Percentiles rank a stretch among this genome's conserved stretches.
Evolutionary conservation across 192 early-diverging fungal genomes (phyloP).

Genomic region (Chytriomyces confervae): DNA sequence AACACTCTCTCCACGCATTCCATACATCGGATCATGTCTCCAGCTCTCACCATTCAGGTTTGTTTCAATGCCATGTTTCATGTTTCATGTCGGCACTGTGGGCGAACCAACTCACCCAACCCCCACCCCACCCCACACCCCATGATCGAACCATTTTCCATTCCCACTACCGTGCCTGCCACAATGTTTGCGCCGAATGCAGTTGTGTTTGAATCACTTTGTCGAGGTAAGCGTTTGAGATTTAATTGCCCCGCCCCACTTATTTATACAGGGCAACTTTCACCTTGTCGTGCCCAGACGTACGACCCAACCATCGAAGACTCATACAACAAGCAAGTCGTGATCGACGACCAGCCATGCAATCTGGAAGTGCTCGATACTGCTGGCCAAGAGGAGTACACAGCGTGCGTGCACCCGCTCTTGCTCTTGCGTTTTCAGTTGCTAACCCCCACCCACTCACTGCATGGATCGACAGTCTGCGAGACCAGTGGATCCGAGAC

Average conservation of each 20-base stretch:
- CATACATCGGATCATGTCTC: neutral
- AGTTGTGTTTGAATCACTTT: slow-evolving; percentile 60
- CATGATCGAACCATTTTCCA: neutral
- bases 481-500: slow-evolving; percentile 96
- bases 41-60: slow-evolving; percentile 54
- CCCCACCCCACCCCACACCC: too few species aligned
- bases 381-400: slow-evolving; percentile 95
- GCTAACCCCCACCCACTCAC: neutral
- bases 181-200: neutral
- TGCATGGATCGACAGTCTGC: slow-evolving; percentile 51
- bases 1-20: neutral
- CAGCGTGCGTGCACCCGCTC: slow-evolving; percentile 52
- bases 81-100: neutral
- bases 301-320: slow-evolving; percentile 99
- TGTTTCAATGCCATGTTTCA: neutral
- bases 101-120: too few species aligned
- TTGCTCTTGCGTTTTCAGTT: slow-evolving; percentile 7
- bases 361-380: slow-evolving; percentile 95
- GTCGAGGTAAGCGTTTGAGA: slow-evolving; percentile 38
- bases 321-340: slow-evolving; percentile 96
- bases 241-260: slow-evolving; percentile 10
- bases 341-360: slow-evolving; percentile 86
- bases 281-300: slow-evolving; percentile 18
- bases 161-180: neutral
- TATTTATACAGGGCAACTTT: neutral